Evolutionary conservation across 768 basidiomycete genomes (phyloP), one percentile per base, ranked within the genome.

Genomic region (Boletus speciosus): DNA sequence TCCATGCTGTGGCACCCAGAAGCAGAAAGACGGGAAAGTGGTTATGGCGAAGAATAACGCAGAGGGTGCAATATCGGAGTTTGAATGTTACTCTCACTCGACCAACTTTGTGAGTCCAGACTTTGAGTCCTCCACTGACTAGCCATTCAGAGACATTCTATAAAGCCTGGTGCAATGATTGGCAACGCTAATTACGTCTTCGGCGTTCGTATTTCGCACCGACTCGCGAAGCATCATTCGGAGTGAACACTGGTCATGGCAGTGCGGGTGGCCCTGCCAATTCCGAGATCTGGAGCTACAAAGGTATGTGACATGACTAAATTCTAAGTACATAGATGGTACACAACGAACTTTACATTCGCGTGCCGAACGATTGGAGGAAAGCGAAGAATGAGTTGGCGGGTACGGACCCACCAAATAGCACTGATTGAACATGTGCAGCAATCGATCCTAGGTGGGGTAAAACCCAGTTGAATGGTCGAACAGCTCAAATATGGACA

Each of bases 361-460:
- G 3, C 1, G 60, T 49, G 0, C 62, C 59, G 6, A 52, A 45
- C 0, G 56, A 65, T 1, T 65, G 63, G 0, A 61, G 5, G 8
- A 3, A 1, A 1, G 62, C 5, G 29, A 65, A 63, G 0, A 51
- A 0, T 0, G 60, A 62, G 0, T 40, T 55, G 0, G 15, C 2
- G 0, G 59, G 59, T 0, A 63, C 53, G 9, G 1, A 37, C 0
- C 39, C 59, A 15, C 59, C 52, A 8, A 43, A 54, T 1, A 50
- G 15, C 0, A 0, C 5, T 0, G 58, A 2, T 16, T 62, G 61
- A 0, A 43, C 14, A 1, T 1, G 1, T 0, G 62, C 51, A 0
- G 62, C 62, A 6, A 46, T 0, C 1, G 62, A 62, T 1, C 51
- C 61, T 62, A 41, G 34, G 7, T 35, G 8, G 9, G 21, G 7